Evolutionary conservation across 2,329 filamentous ascomycete species (phyloP).

Genomic region (Stemphylium lycopersici): DNA sequence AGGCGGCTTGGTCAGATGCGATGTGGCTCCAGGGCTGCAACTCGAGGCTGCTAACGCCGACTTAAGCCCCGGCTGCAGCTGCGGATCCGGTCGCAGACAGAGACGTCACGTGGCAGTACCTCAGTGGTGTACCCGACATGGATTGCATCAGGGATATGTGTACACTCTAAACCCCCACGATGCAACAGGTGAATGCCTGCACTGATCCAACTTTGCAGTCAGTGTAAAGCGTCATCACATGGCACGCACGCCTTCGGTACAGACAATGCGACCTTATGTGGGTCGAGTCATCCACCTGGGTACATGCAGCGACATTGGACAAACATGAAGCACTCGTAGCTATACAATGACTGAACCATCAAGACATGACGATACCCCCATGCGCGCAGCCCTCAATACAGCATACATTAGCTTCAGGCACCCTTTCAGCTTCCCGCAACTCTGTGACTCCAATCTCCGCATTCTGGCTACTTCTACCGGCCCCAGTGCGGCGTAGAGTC

Average conservation of each 20-base stretch:
- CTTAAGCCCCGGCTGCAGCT: conserved; percentile 10
- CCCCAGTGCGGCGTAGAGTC: conserved; percentile 2
- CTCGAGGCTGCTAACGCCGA: conserved; percentile 20
- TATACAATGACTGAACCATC: background rate
- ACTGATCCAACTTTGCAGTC: no score
- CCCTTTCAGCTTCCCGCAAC: no score
- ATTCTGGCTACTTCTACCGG: conserved; percentile 12
- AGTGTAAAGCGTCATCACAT: no score
- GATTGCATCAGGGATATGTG: background rate
- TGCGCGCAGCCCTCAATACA: background rate
- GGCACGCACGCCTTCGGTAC: no score
- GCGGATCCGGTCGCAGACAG: conserved; percentile 10
- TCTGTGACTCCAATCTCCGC: background rate
- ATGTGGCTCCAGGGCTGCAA: conserved; percentile 27
- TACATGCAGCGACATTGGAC: no score
- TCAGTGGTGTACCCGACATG: conserved; percentile 1
- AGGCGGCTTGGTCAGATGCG: conserved; percentile 29
- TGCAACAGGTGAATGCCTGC: no score
- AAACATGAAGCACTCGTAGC: no score
- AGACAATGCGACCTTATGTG: no score
- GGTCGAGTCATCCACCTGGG: no score
- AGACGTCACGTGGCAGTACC: conserved; percentile 3
- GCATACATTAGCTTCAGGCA: background rate
- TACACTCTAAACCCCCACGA: no score
- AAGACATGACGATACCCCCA: background rate